Conservation (phyloP, 2,329 filamentous ascomycete species). For the Proliferodiscus dingleyae region DNA sequence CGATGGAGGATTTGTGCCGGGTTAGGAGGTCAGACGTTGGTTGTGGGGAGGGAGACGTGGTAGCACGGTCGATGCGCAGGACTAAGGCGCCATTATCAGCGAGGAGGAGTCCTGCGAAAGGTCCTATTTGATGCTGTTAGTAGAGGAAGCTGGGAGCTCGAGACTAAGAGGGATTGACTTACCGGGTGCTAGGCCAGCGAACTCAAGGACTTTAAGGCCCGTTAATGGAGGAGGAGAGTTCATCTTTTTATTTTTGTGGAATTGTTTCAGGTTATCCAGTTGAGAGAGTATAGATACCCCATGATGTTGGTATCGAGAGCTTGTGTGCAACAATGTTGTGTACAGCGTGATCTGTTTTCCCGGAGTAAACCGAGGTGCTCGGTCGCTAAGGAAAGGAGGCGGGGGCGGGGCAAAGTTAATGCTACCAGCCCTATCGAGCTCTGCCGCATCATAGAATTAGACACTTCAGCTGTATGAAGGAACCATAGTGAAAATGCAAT, state of each 20-base stretch:
- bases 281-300: constrained; percentile 1
- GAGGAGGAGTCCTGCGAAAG: constrained; percentile 83
- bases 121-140: constrained; percentile 47
- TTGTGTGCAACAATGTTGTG: too few relatives aligned
- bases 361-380: background rate
- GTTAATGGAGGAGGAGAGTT: constrained; percentile 40
- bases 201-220: constrained; percentile 59
- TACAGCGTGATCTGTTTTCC: too few relatives aligned
- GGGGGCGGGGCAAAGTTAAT: background rate
- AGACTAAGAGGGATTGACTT: constrained; percentile 36
- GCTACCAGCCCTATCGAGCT: background rate
- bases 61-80: constrained; percentile 73
- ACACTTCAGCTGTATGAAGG: background rate
- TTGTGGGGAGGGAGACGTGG: constrained; percentile 33
- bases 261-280: constrained; percentile 33
- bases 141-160: constrained; percentile 37
- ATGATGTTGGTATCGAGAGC: too few relatives aligned
- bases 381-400: background rate
- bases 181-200: constrained; percentile 58
- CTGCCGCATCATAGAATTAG: too few relatives aligned
- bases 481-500: background rate
- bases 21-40: constrained; percentile 67
- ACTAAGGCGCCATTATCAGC: constrained; percentile 86
- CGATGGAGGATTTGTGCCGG: constrained; percentile 74
- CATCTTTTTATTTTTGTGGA: constrained; percentile 28